Evolutionary conservation across 2,329 filamentous ascomycete genomes (phyloP), one percentile per base, ranked within the genome.

Genomic region (Mycogone perniciosa): DNA sequence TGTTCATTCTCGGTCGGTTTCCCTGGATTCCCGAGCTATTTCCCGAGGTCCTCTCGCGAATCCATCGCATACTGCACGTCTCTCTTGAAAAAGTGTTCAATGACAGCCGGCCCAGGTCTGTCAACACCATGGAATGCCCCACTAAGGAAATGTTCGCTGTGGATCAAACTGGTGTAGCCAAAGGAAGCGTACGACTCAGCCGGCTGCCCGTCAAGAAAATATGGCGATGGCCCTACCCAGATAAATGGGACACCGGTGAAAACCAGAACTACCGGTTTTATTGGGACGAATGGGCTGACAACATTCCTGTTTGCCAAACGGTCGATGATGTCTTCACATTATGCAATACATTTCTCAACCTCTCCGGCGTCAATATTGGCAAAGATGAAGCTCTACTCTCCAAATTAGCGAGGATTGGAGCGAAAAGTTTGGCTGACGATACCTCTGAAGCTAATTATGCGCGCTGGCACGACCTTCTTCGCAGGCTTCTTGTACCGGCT

Each of bases 241-340:
- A 96, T 59, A 84, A 82, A 58, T 78, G 78, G 56, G 88, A 93
- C 61, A 82, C 82, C 29, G 84, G 84, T 49, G 88, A 90, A 58
- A 84, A 85, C 20, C 77, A 79, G n/a, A 81, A 87, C 47, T 97
- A 96, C 66, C 82, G 87, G 33, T 97, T 95, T 65, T 99, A 99
- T 67, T 96, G 93, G 84, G 90, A 96, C 53, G 93, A 97, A 59
- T 99, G 93, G 93, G 79, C 84, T 2, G 92, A 97, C 67, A 95
- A 93, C 56, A 78, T 99, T 42, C 95, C 93, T 0, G 73, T 96
- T 20, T 99, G 93, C 63, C 91, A 95, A 65, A 87, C 77, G 2
- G 82, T 96, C 5, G 89, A 96, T 55, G 93, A 99, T 63, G 79
- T 99, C 10, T 93, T 97, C 66, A 84, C 85, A 2, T 79, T 96